Evolutionary conservation across 2,329 filamentous ascomycete species (phyloP).

Genomic region (Xylaria arbuscula): DNA sequence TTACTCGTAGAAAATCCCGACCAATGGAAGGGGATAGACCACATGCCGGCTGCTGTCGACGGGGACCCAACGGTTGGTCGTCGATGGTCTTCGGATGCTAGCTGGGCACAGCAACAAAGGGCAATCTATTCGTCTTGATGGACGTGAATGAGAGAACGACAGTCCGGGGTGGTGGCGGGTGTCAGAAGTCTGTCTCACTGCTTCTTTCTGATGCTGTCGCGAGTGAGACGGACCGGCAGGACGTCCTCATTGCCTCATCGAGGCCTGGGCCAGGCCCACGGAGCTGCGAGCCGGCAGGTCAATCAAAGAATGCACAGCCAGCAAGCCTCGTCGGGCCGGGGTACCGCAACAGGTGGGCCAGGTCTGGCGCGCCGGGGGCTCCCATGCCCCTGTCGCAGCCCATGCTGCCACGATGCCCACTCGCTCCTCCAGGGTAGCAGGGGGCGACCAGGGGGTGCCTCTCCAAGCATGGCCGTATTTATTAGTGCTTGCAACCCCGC

Average conservation of each 20-base stretch:
- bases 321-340: constrained; percentile 48
- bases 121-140: constrained; percentile 39
- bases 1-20: constrained; percentile 42
- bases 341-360: constrained; percentile 46
- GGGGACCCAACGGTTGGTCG: neutral
- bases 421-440: constrained; percentile 15
- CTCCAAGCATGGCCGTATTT: constrained; percentile 37
- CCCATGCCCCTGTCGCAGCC: neutral
- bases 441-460: constrained; percentile 16
- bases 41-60: constrained; percentile 36
- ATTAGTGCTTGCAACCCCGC: constrained; percentile 50
- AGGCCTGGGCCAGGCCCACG: constrained; percentile 38
- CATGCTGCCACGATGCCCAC: constrained; percentile 24
- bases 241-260: constrained; percentile 17
- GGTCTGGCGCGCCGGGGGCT: constrained; percentile 7
- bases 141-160: constrained; percentile 16
- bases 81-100: neutral
- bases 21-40: constrained; percentile 40
- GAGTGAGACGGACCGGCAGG: constrained; percentile 44
- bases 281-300: constrained; percentile 49
- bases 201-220: constrained; percentile 32
- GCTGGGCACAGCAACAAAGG: constrained; percentile 30
- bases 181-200: constrained; percentile 11
- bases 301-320: constrained; percentile 46
- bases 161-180: constrained; percentile 18